Conservation (phyloP, 2,329 filamentous ascomycete genomes). For the Aspergillus persii region DNA sequence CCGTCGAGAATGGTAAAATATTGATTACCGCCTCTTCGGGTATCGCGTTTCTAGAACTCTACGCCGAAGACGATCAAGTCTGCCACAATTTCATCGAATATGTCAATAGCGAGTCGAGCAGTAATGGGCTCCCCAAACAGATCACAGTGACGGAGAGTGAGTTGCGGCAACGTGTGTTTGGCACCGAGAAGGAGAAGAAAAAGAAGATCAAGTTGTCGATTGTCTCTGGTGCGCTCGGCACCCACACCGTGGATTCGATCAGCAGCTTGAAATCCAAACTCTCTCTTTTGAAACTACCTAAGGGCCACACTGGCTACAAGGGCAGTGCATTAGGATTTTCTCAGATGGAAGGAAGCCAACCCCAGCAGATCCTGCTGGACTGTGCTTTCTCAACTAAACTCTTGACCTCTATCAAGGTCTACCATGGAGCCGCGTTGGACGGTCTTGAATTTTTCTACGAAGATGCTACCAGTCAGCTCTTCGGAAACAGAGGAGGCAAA, state of each 20-base stretch:
- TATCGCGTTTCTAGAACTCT: conserved; percentile 82
- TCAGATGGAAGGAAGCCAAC: conserved; percentile 66
- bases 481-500: conserved; percentile 76
- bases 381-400: conserved; percentile 69
- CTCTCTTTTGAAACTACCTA: conserved; percentile 71
- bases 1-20: conserved; percentile 72
- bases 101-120: conserved; percentile 58
- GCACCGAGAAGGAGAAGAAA: conserved; percentile 64
- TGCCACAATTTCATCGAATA: conserved; percentile 84
- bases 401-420: conserved; percentile 71
- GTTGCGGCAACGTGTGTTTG: conserved; percentile 68
- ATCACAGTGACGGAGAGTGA: conserved; percentile 72
- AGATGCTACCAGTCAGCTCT: conserved; percentile 76
- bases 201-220: conserved; percentile 67
- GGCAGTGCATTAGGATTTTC: conserved; percentile 72
- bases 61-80: conserved; percentile 72
- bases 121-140: conserved; percentile 64
- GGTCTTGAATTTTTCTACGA: conserved; percentile 94
- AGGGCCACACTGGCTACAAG: conserved; percentile 70
- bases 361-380: conserved; percentile 72
- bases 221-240: conserved; percentile 73
- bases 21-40: conserved; percentile 77
- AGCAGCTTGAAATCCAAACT: conserved; percentile 67
- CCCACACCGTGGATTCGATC: conserved; percentile 75
- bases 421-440: conserved; percentile 73